phyloP scores from a whole-genome alignment of 371 early-diverging fungal genomes.

The Mortierella sp. region DNA sequence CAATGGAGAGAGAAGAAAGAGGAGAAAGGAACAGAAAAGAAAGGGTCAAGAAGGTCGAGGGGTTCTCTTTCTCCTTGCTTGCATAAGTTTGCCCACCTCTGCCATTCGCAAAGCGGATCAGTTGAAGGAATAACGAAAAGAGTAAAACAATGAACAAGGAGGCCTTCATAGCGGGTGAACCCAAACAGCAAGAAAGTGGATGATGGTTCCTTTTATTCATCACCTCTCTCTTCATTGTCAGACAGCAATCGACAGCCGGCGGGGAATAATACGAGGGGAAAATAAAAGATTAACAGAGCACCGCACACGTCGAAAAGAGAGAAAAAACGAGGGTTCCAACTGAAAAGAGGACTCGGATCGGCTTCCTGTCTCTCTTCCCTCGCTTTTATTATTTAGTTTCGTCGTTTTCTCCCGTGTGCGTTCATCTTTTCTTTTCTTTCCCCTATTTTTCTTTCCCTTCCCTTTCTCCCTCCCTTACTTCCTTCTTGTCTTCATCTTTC shows the following conservation, averaged over 20 bases:
- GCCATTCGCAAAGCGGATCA: too few relatives aligned
- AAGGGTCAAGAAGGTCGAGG: too few relatives aligned
- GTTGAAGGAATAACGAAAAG: neutral
- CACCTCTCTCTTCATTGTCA: neutral
- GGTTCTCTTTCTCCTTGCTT: too few relatives aligned
- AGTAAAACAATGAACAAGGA: neutral
- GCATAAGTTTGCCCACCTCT: too few relatives aligned
- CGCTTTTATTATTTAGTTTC: neutral
- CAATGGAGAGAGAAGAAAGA: neutral
- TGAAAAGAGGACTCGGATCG: neutral
- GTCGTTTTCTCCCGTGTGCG: neutral
- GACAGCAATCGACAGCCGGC: neutral
- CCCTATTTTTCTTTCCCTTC: neutral
- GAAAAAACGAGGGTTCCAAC: constrained; percentile 12
- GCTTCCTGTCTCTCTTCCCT: neutral
- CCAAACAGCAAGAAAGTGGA: neutral
- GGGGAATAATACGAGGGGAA: neutral
- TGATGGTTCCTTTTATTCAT: neutral
- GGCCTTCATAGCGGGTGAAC: neutral
- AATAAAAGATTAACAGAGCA: neutral
- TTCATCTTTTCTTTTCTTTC: neutral
- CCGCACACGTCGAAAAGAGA: neutral
- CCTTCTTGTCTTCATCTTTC: neutral
- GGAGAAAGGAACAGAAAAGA: neutral
- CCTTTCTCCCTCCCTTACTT: too few relatives aligned